Evolutionary conservation across 2,329 filamentous ascomycete genomes (phyloP).

Genomic region (Clonostachys byssicola): DNA sequence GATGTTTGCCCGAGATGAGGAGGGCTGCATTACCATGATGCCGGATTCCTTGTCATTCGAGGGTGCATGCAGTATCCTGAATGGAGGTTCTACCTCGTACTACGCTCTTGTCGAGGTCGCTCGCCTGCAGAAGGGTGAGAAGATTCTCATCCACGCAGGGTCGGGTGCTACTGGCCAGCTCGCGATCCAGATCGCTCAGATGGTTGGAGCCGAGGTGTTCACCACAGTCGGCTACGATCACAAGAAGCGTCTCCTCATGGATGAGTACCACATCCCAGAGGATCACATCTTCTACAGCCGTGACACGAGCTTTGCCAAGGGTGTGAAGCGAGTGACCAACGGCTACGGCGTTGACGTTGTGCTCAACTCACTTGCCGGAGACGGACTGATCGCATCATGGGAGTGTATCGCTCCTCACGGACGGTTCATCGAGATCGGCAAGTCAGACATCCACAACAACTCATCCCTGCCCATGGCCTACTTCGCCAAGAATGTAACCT

Average conservation of each 20-base stretch:
- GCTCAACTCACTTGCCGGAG: constrained; percentile 20
- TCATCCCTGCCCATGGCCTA: constrained; percentile 37
- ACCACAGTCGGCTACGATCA: constrained; percentile 21
- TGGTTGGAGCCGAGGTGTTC: constrained; percentile 22
- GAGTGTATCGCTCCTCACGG: constrained; percentile 17
- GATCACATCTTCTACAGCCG: constrained; percentile 14
- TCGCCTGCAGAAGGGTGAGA: neutral
- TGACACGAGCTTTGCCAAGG: constrained; percentile 4
- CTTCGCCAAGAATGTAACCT: constrained; percentile 35
- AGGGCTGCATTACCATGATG: constrained; percentile 4
- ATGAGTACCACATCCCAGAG: constrained; percentile 5
- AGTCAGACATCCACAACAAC: too few relatives aligned
- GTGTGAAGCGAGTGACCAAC: constrained; percentile 8
- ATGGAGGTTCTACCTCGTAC: constrained; percentile 1
- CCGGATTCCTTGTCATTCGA: constrained; percentile 5
- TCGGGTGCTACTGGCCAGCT: constrained; percentile 27
- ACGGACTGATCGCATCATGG: constrained; percentile 23
- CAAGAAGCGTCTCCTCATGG: constrained; percentile 21
- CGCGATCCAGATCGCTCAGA: constrained; percentile 24
- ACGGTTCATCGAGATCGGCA: constrained; percentile 27
- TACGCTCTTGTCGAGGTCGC: neutral
- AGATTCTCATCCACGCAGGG: constrained; percentile 24
- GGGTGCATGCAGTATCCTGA: constrained; percentile 14
- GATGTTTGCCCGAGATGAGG: constrained; percentile 11
- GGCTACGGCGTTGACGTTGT: constrained; percentile 25